Percentiles rank a stretch among this genome's conserved stretches.
Evolutionary conservation across 768 basidiomycete species (phyloP).

Genomic region (Coprinopsis strossmayeri): DNA sequence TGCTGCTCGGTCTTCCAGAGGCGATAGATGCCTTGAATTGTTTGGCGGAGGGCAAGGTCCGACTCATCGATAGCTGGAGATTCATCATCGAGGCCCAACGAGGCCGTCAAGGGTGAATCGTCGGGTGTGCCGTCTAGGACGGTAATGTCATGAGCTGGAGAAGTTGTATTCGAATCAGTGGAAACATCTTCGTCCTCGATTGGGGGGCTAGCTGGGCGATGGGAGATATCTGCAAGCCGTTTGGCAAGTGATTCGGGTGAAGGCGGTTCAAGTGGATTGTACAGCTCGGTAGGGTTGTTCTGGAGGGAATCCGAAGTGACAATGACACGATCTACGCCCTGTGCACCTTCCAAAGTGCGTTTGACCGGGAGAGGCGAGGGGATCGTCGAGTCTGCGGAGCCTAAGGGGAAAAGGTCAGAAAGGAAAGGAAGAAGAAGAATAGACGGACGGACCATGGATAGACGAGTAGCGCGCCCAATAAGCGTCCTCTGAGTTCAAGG

Average conservation of each 20-base stretch:
- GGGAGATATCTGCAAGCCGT: conserved; percentile 31
- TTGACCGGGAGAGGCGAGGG: conserved; percentile 41
- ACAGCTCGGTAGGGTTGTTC: conserved; percentile 20
- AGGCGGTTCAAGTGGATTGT: conserved; percentile 36
- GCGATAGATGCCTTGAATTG: conserved; percentile 49
- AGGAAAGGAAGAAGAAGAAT: neutral
- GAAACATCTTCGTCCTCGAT: conserved; percentile 19
- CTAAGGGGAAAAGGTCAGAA: conserved; percentile 25
- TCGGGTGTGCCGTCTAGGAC: conserved; percentile 14
- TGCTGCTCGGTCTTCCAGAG: conserved; percentile 47
- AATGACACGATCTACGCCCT: conserved; percentile 23
- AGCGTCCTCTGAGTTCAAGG: conserved; percentile 43
- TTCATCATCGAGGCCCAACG: conserved; percentile 7
- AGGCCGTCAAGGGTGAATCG: neutral
- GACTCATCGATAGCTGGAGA: conserved; percentile 11
- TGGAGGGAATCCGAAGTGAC: conserved; percentile 23
- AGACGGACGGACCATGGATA: conserved; percentile 48
- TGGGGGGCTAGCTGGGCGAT: conserved; percentile 18
- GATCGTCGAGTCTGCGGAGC: conserved; percentile 66
- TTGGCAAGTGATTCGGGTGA: conserved; percentile 34
- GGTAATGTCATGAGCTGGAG: conserved; percentile 11
- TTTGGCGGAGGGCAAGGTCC: conserved; percentile 40
- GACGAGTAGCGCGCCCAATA: conserved; percentile 74
- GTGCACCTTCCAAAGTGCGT: conserved; percentile 15
- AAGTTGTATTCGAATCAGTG: conserved; percentile 16